Percentiles rank a stretch among this genome's conserved stretches.
phyloP scores from a whole-genome alignment of 1,284 basidiomycete species.

The Tilletia indica region DNA sequence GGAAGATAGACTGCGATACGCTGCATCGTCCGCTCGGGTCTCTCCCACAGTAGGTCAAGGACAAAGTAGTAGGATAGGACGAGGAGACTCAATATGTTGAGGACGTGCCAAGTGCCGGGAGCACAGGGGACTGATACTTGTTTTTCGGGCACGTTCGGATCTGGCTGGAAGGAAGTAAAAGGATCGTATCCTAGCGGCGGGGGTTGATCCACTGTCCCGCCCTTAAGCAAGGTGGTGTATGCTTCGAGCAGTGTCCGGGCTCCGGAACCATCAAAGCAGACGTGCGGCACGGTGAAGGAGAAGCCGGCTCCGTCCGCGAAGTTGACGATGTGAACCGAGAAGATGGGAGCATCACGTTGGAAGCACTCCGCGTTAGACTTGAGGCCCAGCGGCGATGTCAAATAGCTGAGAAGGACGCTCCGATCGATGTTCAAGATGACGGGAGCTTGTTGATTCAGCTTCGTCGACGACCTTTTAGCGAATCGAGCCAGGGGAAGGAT shows the following conservation, averaged over 20 bases:
- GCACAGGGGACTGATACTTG: background rate
- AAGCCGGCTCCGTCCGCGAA: background rate
- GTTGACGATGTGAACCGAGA: background rate
- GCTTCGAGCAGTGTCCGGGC: background rate
- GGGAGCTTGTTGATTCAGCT: background rate
- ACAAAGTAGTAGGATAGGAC: constrained; percentile 1
- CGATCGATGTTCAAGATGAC: constrained; percentile 1
- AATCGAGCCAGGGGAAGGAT: background rate
- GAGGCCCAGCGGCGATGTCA: background rate
- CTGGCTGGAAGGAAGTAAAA: background rate
- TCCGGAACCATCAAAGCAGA: constrained; percentile 5
- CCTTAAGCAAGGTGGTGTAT: background rate
- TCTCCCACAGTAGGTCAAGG: background rate
- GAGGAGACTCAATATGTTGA: background rate
- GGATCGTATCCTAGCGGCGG: constrained; percentile 8
- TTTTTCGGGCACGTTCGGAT: background rate
- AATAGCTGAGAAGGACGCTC: background rate
- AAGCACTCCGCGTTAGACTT: background rate
- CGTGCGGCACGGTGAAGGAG: constrained; percentile 5
- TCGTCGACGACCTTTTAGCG: background rate
- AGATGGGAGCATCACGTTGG: background rate
- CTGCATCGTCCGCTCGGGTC: background rate
- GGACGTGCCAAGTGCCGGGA: background rate
- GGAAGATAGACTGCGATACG: constrained; percentile 10
- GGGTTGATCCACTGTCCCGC: background rate